These are phyloP conservation scores for Akebia trifoliata DNA, from an alignment of 164 flowering plant species.

Conservation along the genomic window DNA sequence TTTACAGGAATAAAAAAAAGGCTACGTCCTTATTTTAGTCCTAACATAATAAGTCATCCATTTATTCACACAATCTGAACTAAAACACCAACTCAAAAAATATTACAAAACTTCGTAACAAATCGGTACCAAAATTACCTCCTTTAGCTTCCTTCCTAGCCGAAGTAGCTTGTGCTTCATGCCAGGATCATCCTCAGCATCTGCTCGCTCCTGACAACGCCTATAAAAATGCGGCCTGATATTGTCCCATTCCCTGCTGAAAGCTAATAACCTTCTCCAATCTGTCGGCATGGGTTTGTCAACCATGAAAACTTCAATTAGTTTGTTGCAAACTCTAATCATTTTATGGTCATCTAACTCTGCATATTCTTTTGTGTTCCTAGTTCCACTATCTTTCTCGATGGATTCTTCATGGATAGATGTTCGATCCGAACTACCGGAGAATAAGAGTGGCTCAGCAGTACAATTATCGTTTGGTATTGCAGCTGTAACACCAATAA, in stretches of 20 bases:
- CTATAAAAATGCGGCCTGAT: slow-evolving; percentile 68
- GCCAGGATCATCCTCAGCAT: slow-evolving; percentile 59
- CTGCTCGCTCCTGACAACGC: slow-evolving; percentile 75
- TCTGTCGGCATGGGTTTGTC: slow-evolving; percentile 85
- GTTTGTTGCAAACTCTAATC: slow-evolving; percentile 70
- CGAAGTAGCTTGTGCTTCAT: slow-evolving; percentile 69
- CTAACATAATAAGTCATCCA: no score
- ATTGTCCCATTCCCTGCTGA: slow-evolving; percentile 69
- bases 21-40: background rate
- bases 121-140: slow-evolving; percentile 38
- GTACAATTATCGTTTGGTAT: slow-evolving; percentile 25
- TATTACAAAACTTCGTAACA: background rate
- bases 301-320: slow-evolving; percentile 87
- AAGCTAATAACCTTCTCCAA: slow-evolving; percentile 85
- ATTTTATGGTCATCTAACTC: slow-evolving; percentile 42
- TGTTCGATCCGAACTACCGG: slow-evolving; percentile 11
- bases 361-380: slow-evolving; percentile 15
- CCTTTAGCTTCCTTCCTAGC: slow-evolving; percentile 73
- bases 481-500: slow-evolving; percentile 30
- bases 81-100: background rate
- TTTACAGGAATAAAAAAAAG: background rate
- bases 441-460: slow-evolving; percentile 16
- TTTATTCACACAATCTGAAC: background rate
- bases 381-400: slow-evolving; percentile 16
- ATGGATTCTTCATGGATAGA: slow-evolving; percentile 11